Conservation (phyloP, 352 stramenopile species). For the Elongisporangium anandrum region DNA sequence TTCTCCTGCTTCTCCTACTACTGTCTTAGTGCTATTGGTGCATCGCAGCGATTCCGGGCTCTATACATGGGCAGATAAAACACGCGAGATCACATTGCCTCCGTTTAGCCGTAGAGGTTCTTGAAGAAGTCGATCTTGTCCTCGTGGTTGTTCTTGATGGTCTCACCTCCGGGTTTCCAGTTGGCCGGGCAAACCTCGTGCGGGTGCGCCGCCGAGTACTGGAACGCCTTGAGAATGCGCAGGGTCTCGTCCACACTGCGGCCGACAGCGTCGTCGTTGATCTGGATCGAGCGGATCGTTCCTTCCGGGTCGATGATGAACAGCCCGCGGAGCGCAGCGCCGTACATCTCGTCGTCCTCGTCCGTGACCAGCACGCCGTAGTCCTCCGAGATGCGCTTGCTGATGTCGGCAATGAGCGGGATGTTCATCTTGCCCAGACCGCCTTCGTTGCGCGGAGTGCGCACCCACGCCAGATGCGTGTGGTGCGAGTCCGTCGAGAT, state of each 20-base stretch:
- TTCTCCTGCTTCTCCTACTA: background rate
- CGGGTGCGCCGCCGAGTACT: constrained; percentile 66
- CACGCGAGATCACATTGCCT: background rate
- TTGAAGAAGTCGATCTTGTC: constrained; percentile 84
- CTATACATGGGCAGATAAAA: background rate
- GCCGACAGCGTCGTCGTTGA: constrained; percentile 81
- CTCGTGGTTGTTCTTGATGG: constrained; percentile 82
- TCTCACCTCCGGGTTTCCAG: constrained; percentile 80
- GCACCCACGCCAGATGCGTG: constrained; percentile 82
- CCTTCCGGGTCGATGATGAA: constrained; percentile 86
- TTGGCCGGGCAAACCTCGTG: constrained; percentile 85
- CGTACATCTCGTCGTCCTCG: constrained; percentile 76
- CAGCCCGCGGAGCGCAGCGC: constrained; percentile 64
- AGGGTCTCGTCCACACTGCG: constrained; percentile 82
- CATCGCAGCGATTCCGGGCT: background rate
- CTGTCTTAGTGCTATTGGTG: background rate
- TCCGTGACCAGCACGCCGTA: constrained; percentile 84
- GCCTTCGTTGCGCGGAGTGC: constrained; percentile 71
- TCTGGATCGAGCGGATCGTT: constrained; percentile 80
- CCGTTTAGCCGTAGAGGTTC: constrained; percentile 54
- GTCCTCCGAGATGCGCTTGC: constrained; percentile 81
- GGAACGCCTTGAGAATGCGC: constrained; percentile 83
- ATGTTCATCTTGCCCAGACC: constrained; percentile 84
- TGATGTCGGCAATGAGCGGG: constrained; percentile 74
- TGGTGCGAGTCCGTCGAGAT: constrained; percentile 85